Evolutionary conservation across 2,329 filamentous ascomycete genomes (phyloP), one percentile per base, ranked within the genome.

Genomic region (Incumbomyces lentus): DNA sequence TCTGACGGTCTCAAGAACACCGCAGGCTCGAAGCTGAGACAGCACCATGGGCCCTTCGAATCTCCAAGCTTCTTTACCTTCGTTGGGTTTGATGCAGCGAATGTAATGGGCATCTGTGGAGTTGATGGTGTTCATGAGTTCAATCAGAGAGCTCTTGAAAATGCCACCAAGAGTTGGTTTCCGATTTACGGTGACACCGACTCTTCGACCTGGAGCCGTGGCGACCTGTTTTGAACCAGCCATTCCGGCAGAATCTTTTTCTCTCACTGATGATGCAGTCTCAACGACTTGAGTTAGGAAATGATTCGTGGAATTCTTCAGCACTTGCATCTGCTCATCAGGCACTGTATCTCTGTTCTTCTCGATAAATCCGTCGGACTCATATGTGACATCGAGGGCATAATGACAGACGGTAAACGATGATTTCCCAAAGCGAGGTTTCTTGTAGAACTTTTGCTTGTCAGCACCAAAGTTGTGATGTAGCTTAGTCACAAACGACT

Each of bases 41-140:
- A 98, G 76, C 56, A 98, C 92, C 92, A 98, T 98, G 2, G 93
- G 92, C 0, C 92, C 92, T 63, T 98, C 92, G 52, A 96, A 98
- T 59, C 93, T 90, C 92, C 92, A 98, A 0, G 92, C 80, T 60
- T 86, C 86, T 68, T 98, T 98, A 42, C 81, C 86, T 68, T 98
- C 92, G 63, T 98, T 98, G 29, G 92, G 92, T 70, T 98, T 98
- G 69, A 98, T 96, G 65, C 92, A 98, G 57, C 92, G 82, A 62
- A 98, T 98, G 67, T 98, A 98, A 67, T 98, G 92, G 16, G 96
- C 92, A 63, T 98, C 92, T 2, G 92, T 98, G 56, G 86, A 89
- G 66, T 93, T 95, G 68, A 98, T 98, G 4, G 92, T 98, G 63
- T 80, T 76, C 90, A 98, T 98, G 43, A 98, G 78, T 68, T 98